phyloP scores from a whole-genome alignment of 2,329 filamentous ascomycete genomes.

The Neofusicoccum sp. region DNA sequence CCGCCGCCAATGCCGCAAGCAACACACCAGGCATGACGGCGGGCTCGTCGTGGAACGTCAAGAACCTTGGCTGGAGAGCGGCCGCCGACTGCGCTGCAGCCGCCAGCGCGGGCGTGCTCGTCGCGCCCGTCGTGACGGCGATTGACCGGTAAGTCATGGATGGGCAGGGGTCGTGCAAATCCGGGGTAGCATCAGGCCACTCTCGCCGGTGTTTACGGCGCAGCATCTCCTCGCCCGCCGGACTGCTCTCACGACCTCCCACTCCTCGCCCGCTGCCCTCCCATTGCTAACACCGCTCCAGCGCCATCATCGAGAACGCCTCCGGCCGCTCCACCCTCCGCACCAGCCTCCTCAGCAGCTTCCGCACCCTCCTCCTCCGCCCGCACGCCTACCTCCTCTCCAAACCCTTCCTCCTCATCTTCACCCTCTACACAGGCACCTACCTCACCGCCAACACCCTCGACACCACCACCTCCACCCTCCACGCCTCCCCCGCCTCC shows the following conservation, averaged over 20 bases:
- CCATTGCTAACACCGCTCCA: conserved; percentile 34
- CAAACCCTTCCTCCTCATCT: conserved; percentile 69
- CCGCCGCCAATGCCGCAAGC: background rate
- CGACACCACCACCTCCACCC: conserved; percentile 75
- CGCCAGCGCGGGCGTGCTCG: conserved; percentile 69
- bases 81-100: conserved; percentile 71
- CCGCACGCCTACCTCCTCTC: conserved; percentile 66
- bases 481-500: conserved; percentile 54
- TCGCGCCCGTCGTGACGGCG: conserved; percentile 82
- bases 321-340: conserved; percentile 65
- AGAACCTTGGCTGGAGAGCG: conserved; percentile 68
- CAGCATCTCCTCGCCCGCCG: background rate
- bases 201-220: background rate
- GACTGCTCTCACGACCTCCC: background rate
- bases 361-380: conserved; percentile 58
- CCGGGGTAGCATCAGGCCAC: conserved; percentile 13
- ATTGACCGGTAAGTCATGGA: conserved; percentile 71
- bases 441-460: conserved; percentile 87
- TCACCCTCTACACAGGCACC: conserved; percentile 78
- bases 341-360: conserved; percentile 61
- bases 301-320: conserved; percentile 81
- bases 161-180: conserved; percentile 2
- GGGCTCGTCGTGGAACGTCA: conserved; percentile 69
- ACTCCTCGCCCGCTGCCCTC: background rate
- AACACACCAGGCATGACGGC: conserved; percentile 1